Evolutionary conservation across 768 basidiomycete species (phyloP).

Genomic region (Mycena indigotica): DNA sequence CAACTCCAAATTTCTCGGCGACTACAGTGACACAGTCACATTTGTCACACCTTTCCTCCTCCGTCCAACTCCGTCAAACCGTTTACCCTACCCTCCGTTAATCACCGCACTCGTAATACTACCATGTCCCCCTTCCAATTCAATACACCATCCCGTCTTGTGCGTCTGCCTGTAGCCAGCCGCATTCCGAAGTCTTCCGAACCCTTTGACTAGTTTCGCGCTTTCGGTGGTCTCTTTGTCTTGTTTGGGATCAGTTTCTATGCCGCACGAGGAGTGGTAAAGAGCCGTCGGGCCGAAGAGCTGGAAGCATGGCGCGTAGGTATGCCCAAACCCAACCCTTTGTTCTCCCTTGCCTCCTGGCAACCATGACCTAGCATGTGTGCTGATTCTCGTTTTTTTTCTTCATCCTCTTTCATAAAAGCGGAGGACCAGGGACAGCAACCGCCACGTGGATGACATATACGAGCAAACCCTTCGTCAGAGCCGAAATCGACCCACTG

Average conservation of each 20-base stretch:
- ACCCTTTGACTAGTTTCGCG: conserved; percentile 20
- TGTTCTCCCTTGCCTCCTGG: not conserved
- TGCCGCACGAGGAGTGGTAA: conserved; percentile 10
- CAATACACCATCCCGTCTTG: conserved; percentile 13
- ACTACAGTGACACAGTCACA: not conserved
- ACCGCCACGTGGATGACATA: not conserved
- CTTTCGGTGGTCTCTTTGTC: conserved; percentile 19
- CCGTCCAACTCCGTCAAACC: not conserved
- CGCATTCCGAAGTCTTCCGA: not conserved
- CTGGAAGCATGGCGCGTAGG: conserved; percentile 9
- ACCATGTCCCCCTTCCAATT: not conserved
- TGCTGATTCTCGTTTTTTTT: not conserved
- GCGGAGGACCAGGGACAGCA: not conserved
- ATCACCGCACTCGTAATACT: not conserved
- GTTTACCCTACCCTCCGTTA: not conserved
- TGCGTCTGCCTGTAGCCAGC: not conserved
- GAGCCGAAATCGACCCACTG: no score
- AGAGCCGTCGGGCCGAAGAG: conserved; percentile 3
- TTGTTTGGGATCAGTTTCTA: conserved; percentile 20
- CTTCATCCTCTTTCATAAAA: not conserved
- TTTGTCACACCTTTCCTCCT: not conserved
- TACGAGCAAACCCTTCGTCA: no score
- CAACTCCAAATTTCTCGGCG: no score
- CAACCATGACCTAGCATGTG: not conserved
- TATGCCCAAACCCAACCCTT: not conserved